A percentile compares a stretch with the other conserved stretches of the same genome.
These are phyloP conservation scores for Talaromyces adpressus DNA, from an alignment of 495 filamentous ascomycete genomes.

Conservation along the genomic window DNA sequence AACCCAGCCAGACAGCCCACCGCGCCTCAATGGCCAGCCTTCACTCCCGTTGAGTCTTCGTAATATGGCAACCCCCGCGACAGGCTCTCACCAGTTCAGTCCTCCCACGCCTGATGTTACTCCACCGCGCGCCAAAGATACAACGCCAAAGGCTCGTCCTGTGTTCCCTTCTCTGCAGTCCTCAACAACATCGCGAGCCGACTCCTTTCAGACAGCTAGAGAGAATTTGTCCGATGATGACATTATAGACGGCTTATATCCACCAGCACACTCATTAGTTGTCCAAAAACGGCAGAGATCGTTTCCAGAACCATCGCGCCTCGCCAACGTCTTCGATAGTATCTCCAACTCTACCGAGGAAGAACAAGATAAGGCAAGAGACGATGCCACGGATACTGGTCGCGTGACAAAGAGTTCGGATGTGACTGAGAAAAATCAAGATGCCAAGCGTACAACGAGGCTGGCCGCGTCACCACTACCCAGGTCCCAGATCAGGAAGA, in stretches of 20 bases:
- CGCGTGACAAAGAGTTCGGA: background rate
- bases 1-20: background rate
- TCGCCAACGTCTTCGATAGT: constrained; percentile 6
- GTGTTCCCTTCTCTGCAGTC: constrained; percentile 20
- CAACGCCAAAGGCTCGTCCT: constrained; percentile 38
- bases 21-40: constrained; percentile 5
- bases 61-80: constrained; percentile 25
- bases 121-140: constrained; percentile 48
- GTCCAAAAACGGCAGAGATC: constrained; percentile 27
- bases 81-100: constrained; percentile 55
- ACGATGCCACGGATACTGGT: constrained; percentile 6
- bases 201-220: constrained; percentile 67
- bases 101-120: constrained; percentile 70
- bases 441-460: background rate
- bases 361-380: background rate
- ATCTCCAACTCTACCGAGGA: background rate
- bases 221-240: constrained; percentile 60
- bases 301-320: constrained; percentile 2
- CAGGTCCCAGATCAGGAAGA: constrained; percentile 5
- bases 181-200: constrained; percentile 47
- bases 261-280: constrained; percentile 23
- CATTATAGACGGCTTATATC: constrained; percentile 47
- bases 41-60: constrained; percentile 10
- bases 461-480: background rate
- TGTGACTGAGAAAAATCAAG: background rate